Evolutionary conservation across 31 red algal species (phyloP).

Genomic region (Odonthalia washingtoniensis): DNA sequence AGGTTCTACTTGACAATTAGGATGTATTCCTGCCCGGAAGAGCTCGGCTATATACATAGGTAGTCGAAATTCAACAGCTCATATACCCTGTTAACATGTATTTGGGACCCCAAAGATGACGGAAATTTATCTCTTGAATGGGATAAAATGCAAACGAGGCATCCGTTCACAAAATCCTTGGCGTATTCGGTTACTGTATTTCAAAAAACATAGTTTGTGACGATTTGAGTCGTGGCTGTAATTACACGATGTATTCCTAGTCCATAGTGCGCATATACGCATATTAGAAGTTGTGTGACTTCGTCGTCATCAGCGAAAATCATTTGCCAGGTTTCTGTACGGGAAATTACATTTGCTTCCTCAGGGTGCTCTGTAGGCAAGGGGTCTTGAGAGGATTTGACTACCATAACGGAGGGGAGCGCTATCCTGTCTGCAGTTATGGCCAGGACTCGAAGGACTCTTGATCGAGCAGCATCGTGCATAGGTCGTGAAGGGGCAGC

Average conservation of each 20-base stretch:
- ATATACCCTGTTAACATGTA: background rate
- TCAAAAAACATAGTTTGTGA: background rate
- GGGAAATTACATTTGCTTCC: too few species aligned
- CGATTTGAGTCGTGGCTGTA: background rate
- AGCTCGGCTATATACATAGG: background rate
- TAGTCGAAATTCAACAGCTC: background rate
- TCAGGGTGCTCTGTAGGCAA: too few species aligned
- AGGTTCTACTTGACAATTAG: background rate
- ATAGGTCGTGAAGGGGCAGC: too few species aligned
- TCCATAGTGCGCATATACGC: background rate
- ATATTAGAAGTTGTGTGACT: background rate
- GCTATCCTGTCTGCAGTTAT: too few species aligned
- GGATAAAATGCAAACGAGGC: background rate
- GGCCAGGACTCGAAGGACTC: too few species aligned
- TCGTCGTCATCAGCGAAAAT: background rate
- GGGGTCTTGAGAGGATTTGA: too few species aligned
- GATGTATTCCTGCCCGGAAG: background rate
- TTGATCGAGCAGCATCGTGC: too few species aligned
- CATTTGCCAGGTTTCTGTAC: background rate
- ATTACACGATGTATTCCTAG: background rate
- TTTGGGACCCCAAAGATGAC: background rate
- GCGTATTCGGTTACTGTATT: background rate
- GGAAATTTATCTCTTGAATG: background rate
- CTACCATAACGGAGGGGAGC: too few species aligned
- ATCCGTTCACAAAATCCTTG: background rate